Evolutionary conservation across 495 filamentous ascomycete species (phyloP), one percentile per base, ranked within the genome.

Genomic region (Aspergillus steynii): DNA sequence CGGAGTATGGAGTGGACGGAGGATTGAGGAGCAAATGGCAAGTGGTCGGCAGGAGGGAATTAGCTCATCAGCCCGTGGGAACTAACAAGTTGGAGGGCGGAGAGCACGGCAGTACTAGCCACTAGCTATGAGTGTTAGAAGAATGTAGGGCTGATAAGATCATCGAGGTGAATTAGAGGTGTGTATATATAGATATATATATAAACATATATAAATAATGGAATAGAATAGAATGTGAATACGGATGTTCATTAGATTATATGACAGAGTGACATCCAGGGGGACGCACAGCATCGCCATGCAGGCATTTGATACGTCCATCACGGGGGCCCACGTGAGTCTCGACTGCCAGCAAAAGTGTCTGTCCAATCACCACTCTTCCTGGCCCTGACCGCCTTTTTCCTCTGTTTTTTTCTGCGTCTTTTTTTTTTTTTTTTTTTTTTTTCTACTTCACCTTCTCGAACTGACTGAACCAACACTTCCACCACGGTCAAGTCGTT

Each of bases 351-450:
- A 20, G 20, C 20, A 20, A 20, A 20, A 20, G 20, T 20, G 20
- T 8, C 10, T 20, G 26, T 8, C 72, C 72, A 77, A 74, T 74
- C 20, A 66, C 1, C 53, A n/a, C 2, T 2, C 25, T 10, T 27
- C 29, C 45, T 57, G n/a, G n/a, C 7, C 0, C 50, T 61, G n/a
- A 71, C 69, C 69, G 69, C 69, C 66, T 61, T 58, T 6, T 58
- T 65, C 47, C 65, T 67, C 63, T 71, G 69, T 71, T 69, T 69
- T 53, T 60, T 56, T 72, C 63, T 67, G 60, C 56, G 20, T 66
- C 62, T 65, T 64, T 64, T 68, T 67, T 70, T 70, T 63, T 69
- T 64, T 72, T 72, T 67, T 68, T 65, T 69, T 67, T 65, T 42
- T 15, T 42, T 42, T 42, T 42, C 37, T 42, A 42, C 37, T 42